Base-by-base conservation (phyloP, 2,329 filamentous ascomycete genomes). In the Cryphonectria nitschkei region DNA sequence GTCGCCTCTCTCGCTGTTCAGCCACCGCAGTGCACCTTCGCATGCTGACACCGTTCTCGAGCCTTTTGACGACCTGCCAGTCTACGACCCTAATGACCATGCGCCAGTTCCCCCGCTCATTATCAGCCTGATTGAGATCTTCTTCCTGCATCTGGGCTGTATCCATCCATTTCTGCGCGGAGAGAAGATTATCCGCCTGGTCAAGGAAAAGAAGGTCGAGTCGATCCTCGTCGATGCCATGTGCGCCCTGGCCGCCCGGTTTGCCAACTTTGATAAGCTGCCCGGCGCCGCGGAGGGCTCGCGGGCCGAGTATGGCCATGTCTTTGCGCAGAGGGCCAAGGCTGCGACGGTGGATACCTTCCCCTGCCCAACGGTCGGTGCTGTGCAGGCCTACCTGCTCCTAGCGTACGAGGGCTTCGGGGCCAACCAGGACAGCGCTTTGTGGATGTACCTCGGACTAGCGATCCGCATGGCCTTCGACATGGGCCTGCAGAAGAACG, bases 361-460 rank as follows among this genome's bases (percentile, higher is more conserved):
- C 73, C 88, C 93, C 0, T 96, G 92, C 73, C 94, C 94, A 0
- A 94, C 91, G 2, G 90, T 97, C 0, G 92, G 92, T 34, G 93
- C 93, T 13, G 93, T 96, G 0, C 94, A 97, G 76, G 93, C 94
- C 0, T 94, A 92, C 65, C 81, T 97, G 14, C 82, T 97, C 39
- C 88, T 97, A 81, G 94, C 93, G 0, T 97, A 97, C 77, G 93
- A 97, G 75, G 92, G 95, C 60, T 97, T 97, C 75, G 94, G 94
- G 0, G 92, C 93, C 14, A 93, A 93, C 74, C 93, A 95, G 75
- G 94, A 97, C 77, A 97, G 93, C 78, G 93, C 93, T 0, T 81
- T 97, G 8, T 97, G 94, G 94, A 97, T 97, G 93, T 97, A 97
- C 77, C 84, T 97, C 1, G 94, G 94, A 0, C 90, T 95, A 67